A percentile compares a stretch with the other conserved stretches of the same genome.
phyloP scores from a whole-genome alignment of 768 basidiomycete genomes.

The Mycena vulgaris region DNA sequence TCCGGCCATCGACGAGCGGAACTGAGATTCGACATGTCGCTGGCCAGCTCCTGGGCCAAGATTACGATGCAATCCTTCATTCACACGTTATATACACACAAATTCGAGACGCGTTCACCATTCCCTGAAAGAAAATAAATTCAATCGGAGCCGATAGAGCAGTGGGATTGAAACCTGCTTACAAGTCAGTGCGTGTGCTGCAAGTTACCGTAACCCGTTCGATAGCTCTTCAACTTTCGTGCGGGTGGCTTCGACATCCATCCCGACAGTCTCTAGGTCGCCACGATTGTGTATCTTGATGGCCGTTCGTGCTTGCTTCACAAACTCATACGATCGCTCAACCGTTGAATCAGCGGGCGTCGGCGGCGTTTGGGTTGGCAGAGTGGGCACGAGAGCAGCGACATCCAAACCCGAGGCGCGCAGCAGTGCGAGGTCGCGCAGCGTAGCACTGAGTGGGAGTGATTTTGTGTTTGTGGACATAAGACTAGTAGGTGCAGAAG shows the following conservation, averaged over 20 bases:
- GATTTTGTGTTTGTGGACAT: conserved; percentile 59
- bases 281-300: conserved; percentile 68
- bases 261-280: conserved; percentile 68
- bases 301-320: conserved; percentile 68
- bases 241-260: conserved; percentile 70
- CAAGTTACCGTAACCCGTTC: conserved; percentile 51
- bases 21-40: not conserved
- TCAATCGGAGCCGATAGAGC: not conserved
- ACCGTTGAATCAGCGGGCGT: conserved; percentile 55
- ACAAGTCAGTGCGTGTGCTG: conserved; percentile 18
- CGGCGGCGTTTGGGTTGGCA: conserved; percentile 17
- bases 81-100: not conserved
- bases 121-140: not conserved
- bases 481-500: not conserved
- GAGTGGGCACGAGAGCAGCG: conserved; percentile 43
- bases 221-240: conserved; percentile 69
- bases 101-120: not conserved
- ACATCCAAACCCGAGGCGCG: conserved; percentile 68
- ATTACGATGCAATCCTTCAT: not conserved
- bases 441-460: conserved; percentile 70
- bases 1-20: not conserved
- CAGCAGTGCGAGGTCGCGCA: conserved; percentile 82
- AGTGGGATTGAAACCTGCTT: not conserved
- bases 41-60: too few relatives aligned
- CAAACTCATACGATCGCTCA: conserved; percentile 72